A percentile compares a stretch with the other conserved stretches of the same genome.
Conservation (phyloP, 106 monocot genomes). For the Allium fistulosum region DNA sequence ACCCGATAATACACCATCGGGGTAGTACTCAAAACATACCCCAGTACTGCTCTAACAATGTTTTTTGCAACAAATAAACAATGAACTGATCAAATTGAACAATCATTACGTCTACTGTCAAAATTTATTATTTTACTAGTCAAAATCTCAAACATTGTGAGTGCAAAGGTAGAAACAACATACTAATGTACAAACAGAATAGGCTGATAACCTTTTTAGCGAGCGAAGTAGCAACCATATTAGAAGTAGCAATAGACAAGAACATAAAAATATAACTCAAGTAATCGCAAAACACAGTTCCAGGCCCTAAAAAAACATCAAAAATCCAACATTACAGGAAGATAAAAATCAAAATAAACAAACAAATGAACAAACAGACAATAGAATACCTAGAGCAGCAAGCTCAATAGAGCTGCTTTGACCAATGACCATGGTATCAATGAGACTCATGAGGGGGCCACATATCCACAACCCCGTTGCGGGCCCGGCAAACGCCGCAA, state of each 20-base stretch:
- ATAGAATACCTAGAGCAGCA: slow-evolving; percentile 59
- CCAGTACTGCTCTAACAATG: too few species aligned
- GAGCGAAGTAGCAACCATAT: slow-evolving; percentile 92
- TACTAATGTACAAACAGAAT: not conserved
- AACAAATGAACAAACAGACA: not conserved
- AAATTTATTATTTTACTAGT: too few species aligned
- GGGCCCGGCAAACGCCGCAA: slow-evolving; percentile 78
- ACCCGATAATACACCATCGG: too few species aligned
- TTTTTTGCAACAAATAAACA: too few species aligned
- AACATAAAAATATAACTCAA: slow-evolving; percentile 91
- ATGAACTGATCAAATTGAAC: too few species aligned
- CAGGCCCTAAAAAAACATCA: slow-evolving; percentile 44
- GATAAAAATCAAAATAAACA: not conserved
- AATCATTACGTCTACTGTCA: too few species aligned
- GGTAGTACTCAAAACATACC: too few species aligned
- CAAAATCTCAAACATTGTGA: too few species aligned
- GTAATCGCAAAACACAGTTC: slow-evolving; percentile 83
- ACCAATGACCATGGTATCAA: slow-evolving; percentile 93
- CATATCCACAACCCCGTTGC: slow-evolving; percentile 89
- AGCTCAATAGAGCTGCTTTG: slow-evolving; percentile 87
- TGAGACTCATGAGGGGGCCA: slow-evolving; percentile 95
- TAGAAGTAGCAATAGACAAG: slow-evolving; percentile 88
- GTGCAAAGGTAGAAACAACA: too few species aligned
- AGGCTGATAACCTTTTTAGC: slow-evolving; percentile 38
- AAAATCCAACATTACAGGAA: not conserved